phyloP scores from a whole-genome alignment of 192 early-diverging fungal genomes.

The Rhizophagus sp. region DNA sequence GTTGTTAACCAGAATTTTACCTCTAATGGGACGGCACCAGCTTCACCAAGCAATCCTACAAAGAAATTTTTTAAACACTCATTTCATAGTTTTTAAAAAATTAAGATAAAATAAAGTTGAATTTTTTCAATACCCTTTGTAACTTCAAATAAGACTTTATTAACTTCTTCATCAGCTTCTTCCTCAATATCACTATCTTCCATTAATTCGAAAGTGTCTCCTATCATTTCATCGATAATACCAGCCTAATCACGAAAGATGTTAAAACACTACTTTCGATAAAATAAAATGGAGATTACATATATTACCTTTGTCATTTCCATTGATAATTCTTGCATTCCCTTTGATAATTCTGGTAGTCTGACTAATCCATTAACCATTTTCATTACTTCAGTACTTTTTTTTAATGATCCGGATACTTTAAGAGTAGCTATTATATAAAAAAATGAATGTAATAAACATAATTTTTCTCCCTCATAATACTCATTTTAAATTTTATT shows the following conservation, averaged over 20 bases:
- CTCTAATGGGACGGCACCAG: slow-evolving; percentile 56
- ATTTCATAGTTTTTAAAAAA: not conserved
- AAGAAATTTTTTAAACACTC: not conserved
- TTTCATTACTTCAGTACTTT: slow-evolving; percentile 89
- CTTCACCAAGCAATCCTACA: slow-evolving; percentile 57
- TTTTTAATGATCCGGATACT: slow-evolving; percentile 83
- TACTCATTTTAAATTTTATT: not conserved
- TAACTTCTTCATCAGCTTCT: slow-evolving; percentile 92
- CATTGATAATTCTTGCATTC: slow-evolving; percentile 89
- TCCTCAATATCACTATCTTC: slow-evolving; percentile 93
- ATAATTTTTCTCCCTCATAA: not conserved
- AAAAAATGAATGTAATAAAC: not conserved
- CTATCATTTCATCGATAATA: slow-evolving; percentile 95
- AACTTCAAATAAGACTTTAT: slow-evolving; percentile 85
- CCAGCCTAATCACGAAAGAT: slow-evolving; percentile 66
- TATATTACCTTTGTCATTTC: slow-evolving; percentile 91
- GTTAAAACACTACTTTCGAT: no score
- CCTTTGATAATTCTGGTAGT: slow-evolving; percentile 79
- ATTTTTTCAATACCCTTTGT: slow-evolving; percentile 68
- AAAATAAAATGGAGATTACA: no score
- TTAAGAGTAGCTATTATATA: slow-evolving; percentile 72
- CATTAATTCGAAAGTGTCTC: slow-evolving; percentile 81
- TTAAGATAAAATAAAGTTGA: not conserved
- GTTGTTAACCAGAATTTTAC: slow-evolving; percentile 25
- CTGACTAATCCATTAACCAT: slow-evolving; percentile 85